Conservation (phyloP, 2,329 filamentous ascomycete species). For the Epichloe bromicola region DNA sequence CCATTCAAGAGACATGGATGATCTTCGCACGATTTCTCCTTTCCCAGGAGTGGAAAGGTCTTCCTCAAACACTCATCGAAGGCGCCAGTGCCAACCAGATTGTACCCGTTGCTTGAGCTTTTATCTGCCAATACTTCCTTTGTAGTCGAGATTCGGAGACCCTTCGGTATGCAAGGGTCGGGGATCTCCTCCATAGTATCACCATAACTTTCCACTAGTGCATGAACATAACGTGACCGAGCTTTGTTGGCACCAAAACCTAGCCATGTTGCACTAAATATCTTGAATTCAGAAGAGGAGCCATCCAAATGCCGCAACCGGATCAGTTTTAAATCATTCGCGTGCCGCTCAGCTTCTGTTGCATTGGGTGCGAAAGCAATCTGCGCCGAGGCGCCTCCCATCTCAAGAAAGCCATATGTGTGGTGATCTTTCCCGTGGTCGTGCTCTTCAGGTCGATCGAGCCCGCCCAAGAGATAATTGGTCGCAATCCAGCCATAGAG, state of each 20-base stretch:
- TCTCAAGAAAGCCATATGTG: conserved; percentile 95
- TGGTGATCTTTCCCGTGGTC: conserved; percentile 77
- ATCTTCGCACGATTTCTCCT: conserved; percentile 73
- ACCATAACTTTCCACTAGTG: conserved; percentile 54
- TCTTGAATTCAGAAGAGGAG: conserved; percentile 61
- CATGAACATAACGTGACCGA: conserved; percentile 68
- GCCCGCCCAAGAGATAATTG: conserved; percentile 87
- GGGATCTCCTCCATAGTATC: conserved; percentile 54
- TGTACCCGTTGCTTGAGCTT: conserved; percentile 25
- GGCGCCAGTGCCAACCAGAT: conserved; percentile 68
- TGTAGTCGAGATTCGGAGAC: conserved; percentile 62
- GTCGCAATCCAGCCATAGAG: conserved; percentile 96
- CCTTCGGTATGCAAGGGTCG: conserved; percentile 80
- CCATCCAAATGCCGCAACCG: conserved; percentile 77
- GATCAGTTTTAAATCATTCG: conserved; percentile 75
- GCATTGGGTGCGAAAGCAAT: conserved; percentile 93
- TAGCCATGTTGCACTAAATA: conserved; percentile 94
- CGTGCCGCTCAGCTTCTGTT: conserved; percentile 81
- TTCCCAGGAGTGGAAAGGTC: conserved; percentile 78
- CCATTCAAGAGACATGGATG: conserved; percentile 82
- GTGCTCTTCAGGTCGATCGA: conserved; percentile 63
- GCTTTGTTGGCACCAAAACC: conserved; percentile 96
- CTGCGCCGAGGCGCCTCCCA: conserved; percentile 95
- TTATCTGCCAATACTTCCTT: conserved; percentile 30
- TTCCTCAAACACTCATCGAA: conserved; percentile 75